Evolutionary conservation across 176 grass and related monocot genomes (phyloP), one percentile per base, ranked within the genome.

Genomic region (Hordeum marinum): DNA sequence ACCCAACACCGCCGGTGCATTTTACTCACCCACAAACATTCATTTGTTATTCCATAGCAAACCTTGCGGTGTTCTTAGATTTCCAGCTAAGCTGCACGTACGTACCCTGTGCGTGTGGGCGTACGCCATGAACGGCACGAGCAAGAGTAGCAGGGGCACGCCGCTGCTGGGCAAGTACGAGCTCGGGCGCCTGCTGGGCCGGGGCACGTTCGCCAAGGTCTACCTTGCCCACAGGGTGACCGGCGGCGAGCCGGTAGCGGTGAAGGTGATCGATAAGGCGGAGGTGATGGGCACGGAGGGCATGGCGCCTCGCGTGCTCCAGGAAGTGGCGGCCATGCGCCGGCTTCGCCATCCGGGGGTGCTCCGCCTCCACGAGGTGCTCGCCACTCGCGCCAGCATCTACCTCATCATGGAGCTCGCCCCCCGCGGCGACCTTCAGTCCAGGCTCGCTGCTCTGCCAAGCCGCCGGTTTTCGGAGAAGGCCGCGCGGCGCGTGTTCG

Each of bases 161-260:
- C 71, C 67, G 11, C 94, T 97, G 9, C 85, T 94, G 7, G 90
- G 92, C 10, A 94, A 87, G 85, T 97, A 97, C 77, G 92, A 97
- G 84, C 23, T 97, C 1, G 88, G 89, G 0, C 80, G 68, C 7
- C 26, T 97, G 9, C 90, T 94, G 0, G 94, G 94, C 3, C 88
- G 88, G 8, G 94, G 92, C 34, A 94, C 90, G 29, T 97, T 97
- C 37, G 88, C 94, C 37, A 97, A 97, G 77, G 94, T 97, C 46
- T 97, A 97, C 86, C 84, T 83, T 8, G 46, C 46, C 5, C 46
- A 50, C 46, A 50, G 12, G 5, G 46, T 50, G 14, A 17, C 46
- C 46, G 46, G 46, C 46, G 46, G 46, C 46, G 46, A 50, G 46
- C 46, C 46, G 14, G 46, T 50, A 14, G 46, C 46, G 14, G 91